These are phyloP conservation scores for Aspergillus versicolor DNA, from an alignment of 2,329 filamentous ascomycete species.

Conservation along the genomic window DNA sequence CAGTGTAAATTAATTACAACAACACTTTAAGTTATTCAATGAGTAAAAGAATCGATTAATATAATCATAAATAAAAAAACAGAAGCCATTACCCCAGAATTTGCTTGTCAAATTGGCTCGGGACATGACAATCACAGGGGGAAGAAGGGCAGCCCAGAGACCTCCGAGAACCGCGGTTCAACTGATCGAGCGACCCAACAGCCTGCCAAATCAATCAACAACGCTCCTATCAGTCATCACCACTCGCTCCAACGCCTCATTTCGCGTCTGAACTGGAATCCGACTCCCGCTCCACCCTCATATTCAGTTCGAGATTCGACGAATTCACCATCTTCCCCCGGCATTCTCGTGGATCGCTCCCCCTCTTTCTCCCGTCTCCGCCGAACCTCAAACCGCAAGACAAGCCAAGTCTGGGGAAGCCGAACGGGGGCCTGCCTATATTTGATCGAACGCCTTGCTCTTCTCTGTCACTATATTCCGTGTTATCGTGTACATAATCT, in stretches of 20 bases:
- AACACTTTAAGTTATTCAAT: neutral
- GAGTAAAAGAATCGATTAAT: neutral
- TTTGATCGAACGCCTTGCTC: neutral
- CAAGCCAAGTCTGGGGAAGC: conserved; percentile 21
- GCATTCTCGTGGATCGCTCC: neutral
- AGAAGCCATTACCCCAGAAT: neutral
- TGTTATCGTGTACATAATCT: neutral
- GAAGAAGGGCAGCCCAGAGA: neutral
- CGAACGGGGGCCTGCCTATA: neutral
- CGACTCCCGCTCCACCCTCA: neutral
- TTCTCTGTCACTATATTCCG: neutral
- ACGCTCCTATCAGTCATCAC: neutral
- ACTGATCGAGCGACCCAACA: conserved; percentile 9
- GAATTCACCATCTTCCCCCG: neutral
- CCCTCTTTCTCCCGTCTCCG: conserved; percentile 3
- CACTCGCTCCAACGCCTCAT: neutral
- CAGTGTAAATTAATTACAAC: neutral
- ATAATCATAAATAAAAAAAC: neutral
- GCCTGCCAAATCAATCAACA: conserved; percentile 9
- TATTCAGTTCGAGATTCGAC: neutral
- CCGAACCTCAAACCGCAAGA: neutral
- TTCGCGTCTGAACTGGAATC: neutral
- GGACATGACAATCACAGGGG: conserved; percentile 27
- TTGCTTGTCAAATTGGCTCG: neutral
- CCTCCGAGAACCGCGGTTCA: conserved; percentile 37